These are phyloP conservation scores for Wakefieldia striispora DNA, from an alignment of 768 basidiomycete species.

Conservation along the genomic window DNA sequence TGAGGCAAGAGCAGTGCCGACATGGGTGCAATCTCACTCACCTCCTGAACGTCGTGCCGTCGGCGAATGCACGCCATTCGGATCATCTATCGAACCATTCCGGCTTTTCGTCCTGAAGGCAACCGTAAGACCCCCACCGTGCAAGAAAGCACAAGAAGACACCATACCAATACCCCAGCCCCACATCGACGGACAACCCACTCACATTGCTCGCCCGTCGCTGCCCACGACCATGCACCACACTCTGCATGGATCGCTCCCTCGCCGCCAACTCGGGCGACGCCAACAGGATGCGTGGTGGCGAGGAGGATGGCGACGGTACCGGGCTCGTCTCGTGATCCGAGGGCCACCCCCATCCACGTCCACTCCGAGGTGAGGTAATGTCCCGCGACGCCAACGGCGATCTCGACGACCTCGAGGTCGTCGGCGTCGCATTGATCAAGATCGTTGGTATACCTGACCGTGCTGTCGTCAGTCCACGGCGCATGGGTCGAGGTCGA, in stretches of 20 bases:
- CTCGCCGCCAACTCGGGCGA: constrained; percentile 26
- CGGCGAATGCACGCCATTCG: not conserved
- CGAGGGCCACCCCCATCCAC: not conserved
- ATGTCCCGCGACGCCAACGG: constrained; percentile 53
- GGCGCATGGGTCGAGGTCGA: too few species aligned
- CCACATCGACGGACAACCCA: not conserved
- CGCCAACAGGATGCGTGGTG: constrained; percentile 8
- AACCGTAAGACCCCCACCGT: not conserved
- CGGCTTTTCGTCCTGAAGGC: not conserved
- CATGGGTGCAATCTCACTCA: not conserved
- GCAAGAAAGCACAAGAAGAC: too few species aligned
- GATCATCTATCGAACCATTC: not conserved
- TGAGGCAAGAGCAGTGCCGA: too few species aligned
- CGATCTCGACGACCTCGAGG: constrained; percentile 44
- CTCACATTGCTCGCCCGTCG: not conserved
- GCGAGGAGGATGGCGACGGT: not conserved
- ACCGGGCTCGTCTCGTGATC: constrained; percentile 7
- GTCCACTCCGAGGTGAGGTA: constrained; percentile 35
- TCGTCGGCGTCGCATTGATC: constrained; percentile 40
- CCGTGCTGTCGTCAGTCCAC: not conserved
- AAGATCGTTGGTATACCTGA: constrained; percentile 70
- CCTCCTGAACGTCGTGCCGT: not conserved
- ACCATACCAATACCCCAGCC: not conserved
- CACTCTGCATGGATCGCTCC: constrained; percentile 32
- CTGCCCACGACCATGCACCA: not conserved